Base-by-base conservation (phyloP, 2,329 filamentous ascomycete species). In the Penicillium aurantiogriseum region DNA sequence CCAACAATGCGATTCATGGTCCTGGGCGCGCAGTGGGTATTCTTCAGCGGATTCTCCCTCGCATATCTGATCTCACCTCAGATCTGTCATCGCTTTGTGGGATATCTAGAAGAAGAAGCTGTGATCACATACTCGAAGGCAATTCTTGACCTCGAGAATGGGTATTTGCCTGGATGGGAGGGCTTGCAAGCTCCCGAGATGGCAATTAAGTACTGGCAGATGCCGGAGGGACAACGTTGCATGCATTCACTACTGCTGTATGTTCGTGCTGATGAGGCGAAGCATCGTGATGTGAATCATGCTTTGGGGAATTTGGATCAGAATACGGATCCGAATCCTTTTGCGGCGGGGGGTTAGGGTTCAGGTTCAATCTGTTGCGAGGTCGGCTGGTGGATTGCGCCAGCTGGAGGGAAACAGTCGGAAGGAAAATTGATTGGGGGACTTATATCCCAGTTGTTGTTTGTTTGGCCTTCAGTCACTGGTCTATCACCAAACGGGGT, bases 51-150 rank as follows among this genome's bases (percentile, higher is more conserved):
- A 63, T 85, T 97, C 72, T 97, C 97, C 80, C 61, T 96, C 61
- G 83, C 88, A 46, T 97, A 97, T 77, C 86, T 97, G 40, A 69
- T 96, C 61, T 91, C 88, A 2, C 93, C 94, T 8, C 86, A 87
- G 61, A 92, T 90, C 60, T 92, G 90, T 68, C 94, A 97, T 75
- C 88, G 94, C 46, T 97, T 97, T 74, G 92, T 97, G 52, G 93
- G 92, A 1, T 97, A 97, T 68, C 85, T 97, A 17, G 94, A 97
- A 75, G 93, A 97, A 74, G 92, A 97, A 76, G 93, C 92, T 11
- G 92, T 96, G 1, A 83, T 94, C 69, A 97, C 93, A 0, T 97
- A 97, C 79, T 92, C 90, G 0, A 85, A 91, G 50, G 89, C 90
- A 61, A 88, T 97, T 66, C 81, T 85, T 63, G 92, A 96, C 71